phyloP scores from a whole-genome alignment of 495 filamentous ascomycete genomes.

The Hypoxylon fuscum region DNA sequence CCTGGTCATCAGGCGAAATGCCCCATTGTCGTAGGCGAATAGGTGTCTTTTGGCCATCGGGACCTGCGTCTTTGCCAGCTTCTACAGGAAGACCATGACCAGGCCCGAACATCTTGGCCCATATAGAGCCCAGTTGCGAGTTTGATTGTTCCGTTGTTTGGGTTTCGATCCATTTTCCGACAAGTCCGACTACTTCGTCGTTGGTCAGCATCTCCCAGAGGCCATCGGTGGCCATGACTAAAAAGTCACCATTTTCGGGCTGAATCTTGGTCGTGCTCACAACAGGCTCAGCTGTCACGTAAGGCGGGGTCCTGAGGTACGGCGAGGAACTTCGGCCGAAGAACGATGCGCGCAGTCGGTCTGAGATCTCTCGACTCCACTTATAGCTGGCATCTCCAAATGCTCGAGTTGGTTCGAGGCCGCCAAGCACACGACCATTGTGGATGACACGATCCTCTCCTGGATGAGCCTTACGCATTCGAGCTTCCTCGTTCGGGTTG shows the following conservation, averaged over 20 bases:
- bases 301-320: slow-evolving; percentile 89
- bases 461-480: slow-evolving; percentile 85
- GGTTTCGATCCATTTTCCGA: slow-evolving; percentile 94
- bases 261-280: slow-evolving; percentile 95
- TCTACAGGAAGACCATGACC: slow-evolving; percentile 68
- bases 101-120: slow-evolving; percentile 66
- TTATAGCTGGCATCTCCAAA: slow-evolving; percentile 98
- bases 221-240: slow-evolving; percentile 96
- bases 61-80: slow-evolving; percentile 40
- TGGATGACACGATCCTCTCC: slow-evolving; percentile 83
- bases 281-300: slow-evolving; percentile 96
- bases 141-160: slow-evolving; percentile 58
- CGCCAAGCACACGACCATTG: slow-evolving; percentile 89
- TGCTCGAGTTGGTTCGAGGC: slow-evolving; percentile 88
- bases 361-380: slow-evolving; percentile 85
- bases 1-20: slow-evolving; percentile 70
- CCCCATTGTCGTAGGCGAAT: slow-evolving; percentile 88
- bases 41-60: slow-evolving; percentile 71
- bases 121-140: slow-evolving; percentile 56
- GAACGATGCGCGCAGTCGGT: slow-evolving; percentile 81
- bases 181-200: slow-evolving; percentile 95
- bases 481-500: slow-evolving; percentile 81
- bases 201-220: slow-evolving; percentile 99
- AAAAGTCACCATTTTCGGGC: slow-evolving; percentile 89
- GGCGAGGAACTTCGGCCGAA: slow-evolving; percentile 79